Conservation (phyloP, 1,284 basidiomycete species). For the Sutorius eximius region DNA sequence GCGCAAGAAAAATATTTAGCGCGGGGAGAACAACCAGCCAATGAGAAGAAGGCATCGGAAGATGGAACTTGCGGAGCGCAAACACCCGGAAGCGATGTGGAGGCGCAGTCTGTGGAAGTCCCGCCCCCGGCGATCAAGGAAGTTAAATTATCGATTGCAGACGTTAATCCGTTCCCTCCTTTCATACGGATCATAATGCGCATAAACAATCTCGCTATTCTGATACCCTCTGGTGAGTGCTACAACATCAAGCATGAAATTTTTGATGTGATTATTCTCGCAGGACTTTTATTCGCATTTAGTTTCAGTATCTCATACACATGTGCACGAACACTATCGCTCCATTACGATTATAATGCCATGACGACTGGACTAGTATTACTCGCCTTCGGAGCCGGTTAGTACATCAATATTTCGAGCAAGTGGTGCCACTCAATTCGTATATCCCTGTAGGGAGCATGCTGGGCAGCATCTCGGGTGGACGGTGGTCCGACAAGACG, state of each 20-base stretch:
- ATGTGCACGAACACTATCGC: constrained; percentile 64
- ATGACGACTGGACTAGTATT: constrained; percentile 78
- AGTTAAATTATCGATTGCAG: constrained; percentile 17
- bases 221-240: constrained; percentile 24
- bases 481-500: constrained; percentile 72
- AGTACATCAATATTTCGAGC: constrained; percentile 8
- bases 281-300: constrained; percentile 69
- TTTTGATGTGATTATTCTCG: constrained; percentile 57
- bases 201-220: constrained; percentile 21
- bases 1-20: constrained; percentile 9
- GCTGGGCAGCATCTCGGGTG: constrained; percentile 71
- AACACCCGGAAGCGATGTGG: constrained; percentile 17
- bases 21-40: constrained; percentile 7
- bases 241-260: constrained; percentile 21
- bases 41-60: constrained; percentile 3
- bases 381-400: constrained; percentile 71
- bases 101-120: constrained; percentile 15
- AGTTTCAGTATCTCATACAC: constrained; percentile 73
- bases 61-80: neutral
- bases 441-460: constrained; percentile 52
- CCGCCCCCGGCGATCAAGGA: constrained; percentile 37
- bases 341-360: constrained; percentile 68
- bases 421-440: neutral
- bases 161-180: constrained; percentile 28
- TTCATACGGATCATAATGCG: constrained; percentile 14